Conservation (phyloP, 2,329 filamentous ascomycete genomes). For the Stenocarpella maydis region DNA sequence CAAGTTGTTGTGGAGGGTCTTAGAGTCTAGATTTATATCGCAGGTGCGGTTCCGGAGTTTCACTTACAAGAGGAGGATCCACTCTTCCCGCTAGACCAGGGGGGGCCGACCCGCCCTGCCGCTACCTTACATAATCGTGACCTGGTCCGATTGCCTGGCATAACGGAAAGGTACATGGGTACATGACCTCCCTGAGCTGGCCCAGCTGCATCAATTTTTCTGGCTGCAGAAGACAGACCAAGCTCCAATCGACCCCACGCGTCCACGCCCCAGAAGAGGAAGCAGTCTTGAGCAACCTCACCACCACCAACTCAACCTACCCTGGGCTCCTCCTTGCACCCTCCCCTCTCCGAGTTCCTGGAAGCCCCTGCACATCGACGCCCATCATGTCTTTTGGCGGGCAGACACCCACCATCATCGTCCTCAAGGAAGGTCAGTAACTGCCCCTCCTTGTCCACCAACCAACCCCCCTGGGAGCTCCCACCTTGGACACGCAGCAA, state of each 20-base stretch:
- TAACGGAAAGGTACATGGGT: conserved; percentile 7
- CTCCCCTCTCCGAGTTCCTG: not conserved
- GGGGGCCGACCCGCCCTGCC: not conserved
- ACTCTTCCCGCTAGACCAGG: not conserved
- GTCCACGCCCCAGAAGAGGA: conserved; percentile 18
- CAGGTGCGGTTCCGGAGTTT: not conserved
- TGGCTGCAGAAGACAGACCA: conserved; percentile 25
- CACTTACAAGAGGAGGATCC: not conserved
- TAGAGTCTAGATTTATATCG: not conserved
- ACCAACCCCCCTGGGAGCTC: conserved; percentile 40
- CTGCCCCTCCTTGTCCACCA: conserved; percentile 38
- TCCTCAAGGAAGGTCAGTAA: conserved; percentile 90
- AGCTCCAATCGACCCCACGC: conserved; percentile 32
- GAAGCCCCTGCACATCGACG: not conserved
- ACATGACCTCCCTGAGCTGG: conserved; percentile 19
- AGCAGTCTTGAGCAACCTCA: conserved; percentile 27
- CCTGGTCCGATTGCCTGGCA: not conserved
- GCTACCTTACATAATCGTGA: conserved; percentile 1
- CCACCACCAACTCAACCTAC: conserved; percentile 6
- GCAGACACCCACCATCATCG: conserved; percentile 96
- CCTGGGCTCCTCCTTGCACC: conserved; percentile 9
- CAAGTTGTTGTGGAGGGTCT: not conserved
- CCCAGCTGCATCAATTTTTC: conserved; percentile 28
- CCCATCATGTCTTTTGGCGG: conserved; percentile 90
- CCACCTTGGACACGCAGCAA: conserved; percentile 17